These are phyloP conservation scores for Trichoderma semiorbis DNA, from an alignment of 2,329 filamentous ascomycete species.

Conservation along the genomic window DNA sequence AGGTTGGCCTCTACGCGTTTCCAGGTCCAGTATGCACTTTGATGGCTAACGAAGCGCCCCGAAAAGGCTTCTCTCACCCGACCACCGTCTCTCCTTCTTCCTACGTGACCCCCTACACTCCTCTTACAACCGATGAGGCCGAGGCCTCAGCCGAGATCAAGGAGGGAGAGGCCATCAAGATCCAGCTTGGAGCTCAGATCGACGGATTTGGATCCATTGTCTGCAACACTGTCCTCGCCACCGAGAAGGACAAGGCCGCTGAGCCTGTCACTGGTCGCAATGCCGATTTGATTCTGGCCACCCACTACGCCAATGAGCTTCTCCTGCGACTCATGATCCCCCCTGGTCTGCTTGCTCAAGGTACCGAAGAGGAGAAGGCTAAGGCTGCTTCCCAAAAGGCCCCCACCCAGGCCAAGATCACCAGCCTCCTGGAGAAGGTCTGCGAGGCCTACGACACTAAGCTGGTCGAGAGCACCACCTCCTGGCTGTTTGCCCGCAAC, in stretches of 20 bases:
- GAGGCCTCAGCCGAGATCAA: slow-evolving; percentile 80
- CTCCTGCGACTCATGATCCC: slow-evolving; percentile 88
- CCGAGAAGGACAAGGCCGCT: slow-evolving; percentile 55
- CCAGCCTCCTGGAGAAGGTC: slow-evolving; percentile 82
- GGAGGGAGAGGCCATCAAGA: slow-evolving; percentile 86
- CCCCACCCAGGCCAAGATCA: slow-evolving; percentile 83
- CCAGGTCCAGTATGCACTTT: not conserved
- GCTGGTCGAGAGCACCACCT: slow-evolving; percentile 95
- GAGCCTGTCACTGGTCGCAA: slow-evolving; percentile 69
- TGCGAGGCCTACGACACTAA: slow-evolving; percentile 87
- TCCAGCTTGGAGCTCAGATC: slow-evolving; percentile 98
- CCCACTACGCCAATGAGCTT: slow-evolving; percentile 92
- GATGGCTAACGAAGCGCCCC: not conserved
- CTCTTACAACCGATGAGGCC: slow-evolving; percentile 77
- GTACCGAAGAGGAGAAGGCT: slow-evolving; percentile 91
- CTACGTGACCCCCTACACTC: slow-evolving; percentile 95
- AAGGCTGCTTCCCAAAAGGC: slow-evolving; percentile 81
- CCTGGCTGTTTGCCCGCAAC: slow-evolving; percentile 93
- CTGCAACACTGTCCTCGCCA: slow-evolving; percentile 83
- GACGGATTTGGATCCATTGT: slow-evolving; percentile 96
- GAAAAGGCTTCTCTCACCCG: slow-evolving; percentile 79
- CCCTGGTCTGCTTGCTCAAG: slow-evolving; percentile 76
- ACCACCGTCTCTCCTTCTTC: slow-evolving; percentile 92
- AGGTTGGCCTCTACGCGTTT: slow-evolving; percentile 49
- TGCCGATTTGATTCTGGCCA: slow-evolving; percentile 86